Conservation (phyloP, 805 yeast species). For the Maudiozyma pseudohumilis region DNA sequence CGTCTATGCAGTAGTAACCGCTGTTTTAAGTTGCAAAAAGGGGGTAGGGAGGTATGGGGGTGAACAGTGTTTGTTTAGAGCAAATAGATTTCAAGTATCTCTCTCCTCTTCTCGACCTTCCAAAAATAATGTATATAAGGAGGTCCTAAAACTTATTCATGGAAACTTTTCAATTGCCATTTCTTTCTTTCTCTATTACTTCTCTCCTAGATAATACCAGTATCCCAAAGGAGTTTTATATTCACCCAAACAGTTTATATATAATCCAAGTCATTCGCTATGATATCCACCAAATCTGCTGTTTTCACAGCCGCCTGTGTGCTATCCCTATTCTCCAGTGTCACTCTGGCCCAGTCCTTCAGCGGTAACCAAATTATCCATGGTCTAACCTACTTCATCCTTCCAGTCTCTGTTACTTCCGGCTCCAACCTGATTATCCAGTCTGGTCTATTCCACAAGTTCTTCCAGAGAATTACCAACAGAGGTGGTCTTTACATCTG, state of each 20-base stretch:
- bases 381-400: slow-evolving; percentile 2
- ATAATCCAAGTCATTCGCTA: slow-evolving; percentile 1
- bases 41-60: no score
- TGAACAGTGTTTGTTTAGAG: no score
- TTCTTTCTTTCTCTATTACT: background rate
- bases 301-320: slow-evolving; percentile 2
- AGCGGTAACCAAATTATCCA: slow-evolving; percentile 1
- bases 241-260: background rate
- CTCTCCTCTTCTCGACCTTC: no score
- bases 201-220: background rate
- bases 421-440: slow-evolving; percentile 1
- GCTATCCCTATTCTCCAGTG: slow-evolving; percentile 1
- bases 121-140: no score
- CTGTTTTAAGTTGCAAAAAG: no score
- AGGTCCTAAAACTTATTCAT: no score
- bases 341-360: slow-evolving; percentile 2
- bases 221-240: background rate
- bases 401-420: slow-evolving; percentile 1
- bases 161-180: no score
- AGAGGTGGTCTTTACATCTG: slow-evolving; percentile 3
- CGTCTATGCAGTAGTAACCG: no score
- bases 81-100: no score
- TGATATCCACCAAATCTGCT: background rate
- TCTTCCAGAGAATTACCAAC: background rate
- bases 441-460: slow-evolving; percentile 2